Evolutionary conservation across 1,284 basidiomycete species (phyloP).

Genomic region (Austroboletus niveus): DNA sequence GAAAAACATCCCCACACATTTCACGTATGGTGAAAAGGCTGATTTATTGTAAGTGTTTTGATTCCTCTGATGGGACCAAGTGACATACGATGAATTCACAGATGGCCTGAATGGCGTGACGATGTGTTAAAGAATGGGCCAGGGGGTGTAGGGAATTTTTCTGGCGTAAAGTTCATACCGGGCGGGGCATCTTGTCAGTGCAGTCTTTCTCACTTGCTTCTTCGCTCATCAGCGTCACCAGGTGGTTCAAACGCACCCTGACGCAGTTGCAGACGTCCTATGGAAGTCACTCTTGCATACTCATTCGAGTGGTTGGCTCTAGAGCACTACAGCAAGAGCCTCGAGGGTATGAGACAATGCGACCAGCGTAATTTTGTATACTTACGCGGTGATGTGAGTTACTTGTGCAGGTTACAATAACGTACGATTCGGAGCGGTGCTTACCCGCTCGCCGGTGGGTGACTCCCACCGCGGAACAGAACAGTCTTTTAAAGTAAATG

Average conservation of each 20-base stretch:
- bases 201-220: neutral
- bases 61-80: neutral
- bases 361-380: too few relatives aligned
- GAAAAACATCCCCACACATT: neutral
- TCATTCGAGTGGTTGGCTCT: neutral
- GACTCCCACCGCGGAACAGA: too few relatives aligned
- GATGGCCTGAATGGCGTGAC: neutral
- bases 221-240: neutral
- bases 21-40: neutral
- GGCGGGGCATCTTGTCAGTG: neutral
- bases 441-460: too few relatives aligned
- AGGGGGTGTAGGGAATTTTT: slow-evolving; percentile 3
- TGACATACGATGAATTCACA: neutral
- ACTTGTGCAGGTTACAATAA: too few relatives aligned
- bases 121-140: neutral
- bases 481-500: too few relatives aligned
- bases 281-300: neutral
- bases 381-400: too few relatives aligned
- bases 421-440: too few relatives aligned
- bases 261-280: neutral
- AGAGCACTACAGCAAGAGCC: too few relatives aligned
- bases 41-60: neutral
- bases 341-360: too few relatives aligned
- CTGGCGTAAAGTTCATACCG: slow-evolving; percentile 2
- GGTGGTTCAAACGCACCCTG: neutral